These are phyloP conservation scores for Lodderomyces orthopsilosis DNA, from an alignment of 1,139 yeast genomes.

Conservation along the genomic window DNA sequence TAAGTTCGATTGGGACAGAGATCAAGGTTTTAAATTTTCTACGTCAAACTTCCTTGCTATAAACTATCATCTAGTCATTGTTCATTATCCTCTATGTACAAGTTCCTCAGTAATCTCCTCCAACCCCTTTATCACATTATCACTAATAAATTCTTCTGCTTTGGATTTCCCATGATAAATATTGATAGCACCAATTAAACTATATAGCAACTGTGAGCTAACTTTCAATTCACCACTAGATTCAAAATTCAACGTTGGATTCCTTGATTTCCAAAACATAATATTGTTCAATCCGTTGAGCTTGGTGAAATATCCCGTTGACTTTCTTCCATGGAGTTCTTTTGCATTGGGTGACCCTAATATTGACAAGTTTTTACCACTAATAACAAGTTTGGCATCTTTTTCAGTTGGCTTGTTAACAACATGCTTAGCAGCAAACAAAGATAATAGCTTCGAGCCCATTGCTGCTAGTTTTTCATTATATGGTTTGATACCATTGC, in stretches of 20 bases:
- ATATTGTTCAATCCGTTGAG: constrained; percentile 45
- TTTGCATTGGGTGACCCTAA: constrained; percentile 58
- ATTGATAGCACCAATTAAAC: constrained; percentile 79
- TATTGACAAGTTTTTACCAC: constrained; percentile 60
- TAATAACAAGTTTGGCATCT: background rate
- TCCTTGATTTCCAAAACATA: constrained; percentile 73
- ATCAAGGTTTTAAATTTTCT: too few species aligned
- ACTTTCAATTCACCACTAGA: constrained; percentile 55
- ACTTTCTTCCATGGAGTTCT: constrained; percentile 47
- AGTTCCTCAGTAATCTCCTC: constrained; percentile 3
- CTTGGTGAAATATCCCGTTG: constrained; percentile 55
- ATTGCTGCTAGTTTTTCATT: constrained; percentile 78
- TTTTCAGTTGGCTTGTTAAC: constrained; percentile 25
- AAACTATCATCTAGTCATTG: background rate
- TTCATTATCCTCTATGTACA: constrained; percentile 3
- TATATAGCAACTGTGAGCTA: constrained; percentile 66
- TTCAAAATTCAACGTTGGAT: constrained; percentile 51
- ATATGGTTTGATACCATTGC: constrained; percentile 84
- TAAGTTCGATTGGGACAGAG: too few species aligned
- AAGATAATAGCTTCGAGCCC: constrained; percentile 72
- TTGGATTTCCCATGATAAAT: constrained; percentile 61
- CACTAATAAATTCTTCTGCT: constrained; percentile 56
- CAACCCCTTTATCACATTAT: constrained; percentile 22
- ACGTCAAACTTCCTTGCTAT: too few species aligned
- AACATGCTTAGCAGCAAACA: constrained; percentile 55